Conservation (phyloP, 2,329 filamentous ascomycete genomes). For the Cladorrhinum sp. region DNA sequence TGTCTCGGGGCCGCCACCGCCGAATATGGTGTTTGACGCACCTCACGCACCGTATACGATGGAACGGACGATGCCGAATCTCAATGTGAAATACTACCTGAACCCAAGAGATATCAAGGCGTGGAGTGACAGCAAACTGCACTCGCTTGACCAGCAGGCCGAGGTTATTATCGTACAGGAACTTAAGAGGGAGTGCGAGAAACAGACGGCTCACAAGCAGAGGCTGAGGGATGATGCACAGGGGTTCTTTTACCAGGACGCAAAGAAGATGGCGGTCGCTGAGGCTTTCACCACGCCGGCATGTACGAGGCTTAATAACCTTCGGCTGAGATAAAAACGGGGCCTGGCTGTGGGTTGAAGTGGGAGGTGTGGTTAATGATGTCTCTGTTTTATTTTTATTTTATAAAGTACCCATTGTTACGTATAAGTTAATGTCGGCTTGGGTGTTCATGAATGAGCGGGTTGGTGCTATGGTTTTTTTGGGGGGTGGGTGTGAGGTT, state of each 20-base stretch:
- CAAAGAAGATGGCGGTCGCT: conserved; percentile 73
- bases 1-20: conserved; percentile 47
- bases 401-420: background rate
- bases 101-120: conserved; percentile 73
- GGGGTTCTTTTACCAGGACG: conserved; percentile 83
- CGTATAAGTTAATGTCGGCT: background rate
- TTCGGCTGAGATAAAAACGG: background rate
- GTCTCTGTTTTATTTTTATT: background rate
- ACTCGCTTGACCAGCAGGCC: conserved; percentile 71
- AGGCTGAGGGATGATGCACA: conserved; percentile 72
- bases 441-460: background rate
- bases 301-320: conserved; percentile 46
- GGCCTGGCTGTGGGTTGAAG: background rate
- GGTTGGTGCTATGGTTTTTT: background rate
- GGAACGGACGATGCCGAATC: conserved; percentile 65
- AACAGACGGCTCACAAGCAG: conserved; percentile 64
- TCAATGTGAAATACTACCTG: conserved; percentile 80
- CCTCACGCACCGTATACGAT: conserved; percentile 64
- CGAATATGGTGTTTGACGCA: conserved; percentile 72
- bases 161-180: conserved; percentile 69
- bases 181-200: conserved; percentile 69
- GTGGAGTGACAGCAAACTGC: conserved; percentile 66
- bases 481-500: background rate
- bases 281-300: conserved; percentile 49
- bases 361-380: background rate